phyloP scores from a whole-genome alignment of 2,329 filamentous ascomycete genomes.

The Pestalotiopsis fici region DNA sequence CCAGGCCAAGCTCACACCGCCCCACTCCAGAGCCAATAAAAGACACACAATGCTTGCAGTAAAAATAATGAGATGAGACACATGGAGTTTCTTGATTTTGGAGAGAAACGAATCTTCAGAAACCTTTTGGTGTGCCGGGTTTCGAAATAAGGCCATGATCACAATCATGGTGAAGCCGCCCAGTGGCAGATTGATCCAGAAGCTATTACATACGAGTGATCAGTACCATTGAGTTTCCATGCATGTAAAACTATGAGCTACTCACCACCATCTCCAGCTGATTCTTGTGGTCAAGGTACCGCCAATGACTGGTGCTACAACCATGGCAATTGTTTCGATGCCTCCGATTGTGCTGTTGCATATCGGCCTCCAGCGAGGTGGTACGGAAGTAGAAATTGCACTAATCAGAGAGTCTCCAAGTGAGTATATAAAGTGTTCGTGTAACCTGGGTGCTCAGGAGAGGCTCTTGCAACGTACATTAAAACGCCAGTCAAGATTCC shows the following conservation, averaged over 20 bases:
- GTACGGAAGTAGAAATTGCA: background rate
- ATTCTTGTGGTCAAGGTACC: background rate
- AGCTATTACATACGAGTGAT: background rate
- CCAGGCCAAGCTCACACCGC: slow-evolving; percentile 21
- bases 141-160: slow-evolving; percentile 5
- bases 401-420: background rate
- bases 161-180: slow-evolving; percentile 11
- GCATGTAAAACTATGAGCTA: background rate
- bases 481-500: slow-evolving; percentile 16
- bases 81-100: slow-evolving; percentile 21
- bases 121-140: slow-evolving; percentile 10
- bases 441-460: no score
- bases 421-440: no score
- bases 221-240: background rate
- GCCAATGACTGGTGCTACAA: background rate
- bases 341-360: background rate
- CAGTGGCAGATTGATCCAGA: slow-evolving; percentile 16
- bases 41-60: slow-evolving; percentile 22
- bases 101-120: slow-evolving; percentile 4
- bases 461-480: background rate
- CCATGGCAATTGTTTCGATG: background rate
- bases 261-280: background rate
- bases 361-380: background rate
- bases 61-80: slow-evolving; percentile 20
- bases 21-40: slow-evolving; percentile 25